Evolutionary conservation across 768 basidiomycete genomes (phyloP).

Genomic region (Suillus bovinus): DNA sequence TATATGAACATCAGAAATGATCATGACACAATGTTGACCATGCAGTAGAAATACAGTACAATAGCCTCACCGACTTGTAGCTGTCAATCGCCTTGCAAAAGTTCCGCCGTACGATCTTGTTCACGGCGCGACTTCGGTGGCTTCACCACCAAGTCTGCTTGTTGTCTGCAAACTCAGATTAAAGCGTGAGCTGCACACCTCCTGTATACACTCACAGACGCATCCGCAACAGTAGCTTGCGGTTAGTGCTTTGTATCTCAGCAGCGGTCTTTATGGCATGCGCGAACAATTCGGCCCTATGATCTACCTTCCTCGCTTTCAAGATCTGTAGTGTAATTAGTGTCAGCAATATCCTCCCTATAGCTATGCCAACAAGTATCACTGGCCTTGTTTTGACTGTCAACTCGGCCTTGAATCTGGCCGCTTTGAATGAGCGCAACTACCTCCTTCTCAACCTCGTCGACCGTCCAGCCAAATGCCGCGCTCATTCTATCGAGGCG

Average conservation of each 20-base stretch:
- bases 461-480: conserved; percentile 82
- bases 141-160: conserved; percentile 77
- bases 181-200: not conserved
- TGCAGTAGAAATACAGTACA: not conserved
- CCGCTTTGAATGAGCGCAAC: conserved; percentile 77
- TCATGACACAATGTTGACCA: not conserved
- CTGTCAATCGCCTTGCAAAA: conserved; percentile 1
- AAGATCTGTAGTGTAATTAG: conserved; percentile 54
- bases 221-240: conserved; percentile 82
- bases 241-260: conserved; percentile 71
- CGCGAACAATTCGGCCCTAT: conserved; percentile 73
- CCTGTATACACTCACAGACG: conserved; percentile 56
- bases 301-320: conserved; percentile 76
- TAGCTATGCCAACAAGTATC: not conserved
- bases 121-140: conserved; percentile 48
- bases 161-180: conserved; percentile 51
- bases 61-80: not conserved
- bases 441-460: conserved; percentile 71
- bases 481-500: conserved; percentile 79
- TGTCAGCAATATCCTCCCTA: not conserved
- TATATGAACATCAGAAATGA: not conserved
- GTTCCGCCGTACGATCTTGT: conserved; percentile 10
- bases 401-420: conserved; percentile 79
- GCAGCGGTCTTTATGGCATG: conserved; percentile 72
- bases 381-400: conserved; percentile 83